Evolutionary conservation across 2,329 filamentous ascomycete species (phyloP), one percentile per base, ranked within the genome.

Genomic region (Beauveria sp.): DNA sequence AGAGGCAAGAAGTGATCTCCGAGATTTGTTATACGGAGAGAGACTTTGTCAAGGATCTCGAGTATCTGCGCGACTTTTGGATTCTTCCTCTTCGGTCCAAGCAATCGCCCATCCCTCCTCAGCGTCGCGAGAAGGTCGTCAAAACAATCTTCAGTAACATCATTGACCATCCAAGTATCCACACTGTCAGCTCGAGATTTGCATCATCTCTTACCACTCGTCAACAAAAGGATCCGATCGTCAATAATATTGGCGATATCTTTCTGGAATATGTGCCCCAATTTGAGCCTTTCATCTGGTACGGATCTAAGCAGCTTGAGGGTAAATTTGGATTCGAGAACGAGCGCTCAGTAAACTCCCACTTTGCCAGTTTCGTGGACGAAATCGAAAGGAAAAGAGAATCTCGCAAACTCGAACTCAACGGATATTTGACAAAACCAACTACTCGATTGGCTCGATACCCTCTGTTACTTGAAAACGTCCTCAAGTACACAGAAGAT

Each of bases 271-370:
- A 87, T 70, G 93, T 93, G 14, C 92, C 93, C 10, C 88, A 90
- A 66, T 99, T 99, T 70, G 89, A 93, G 67, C 95, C 95, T 0
- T 99, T 99, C 72, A 97, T 99, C 71, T 86, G 89, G 70, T 99
- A 99, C 70, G 95, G 95, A 70, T 90, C 93, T 46, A 96, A 93
- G 71, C 95, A 99, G 74, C 79, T 99, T 52, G 96, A 96, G 73
- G 95, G 90, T 67, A 98, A 99, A 74, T 97, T 93, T 70, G 95
- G 97, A 71, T 99, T 98, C 72, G 95, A 99, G 75, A 95, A 95
- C 69, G 95, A 99, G 77, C 91, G 95, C 68, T 88, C 89, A 18
- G 84, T 86, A 61, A 99, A 99, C 69, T 84, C 87, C 1, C 85
- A 84, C 46, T 99, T 99, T 73, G 80, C 88, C 57, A 91, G 89